These are phyloP conservation scores for Mariannaea sp. DNA, from an alignment of 2,329 filamentous ascomycete genomes.

Conservation along the genomic window DNA sequence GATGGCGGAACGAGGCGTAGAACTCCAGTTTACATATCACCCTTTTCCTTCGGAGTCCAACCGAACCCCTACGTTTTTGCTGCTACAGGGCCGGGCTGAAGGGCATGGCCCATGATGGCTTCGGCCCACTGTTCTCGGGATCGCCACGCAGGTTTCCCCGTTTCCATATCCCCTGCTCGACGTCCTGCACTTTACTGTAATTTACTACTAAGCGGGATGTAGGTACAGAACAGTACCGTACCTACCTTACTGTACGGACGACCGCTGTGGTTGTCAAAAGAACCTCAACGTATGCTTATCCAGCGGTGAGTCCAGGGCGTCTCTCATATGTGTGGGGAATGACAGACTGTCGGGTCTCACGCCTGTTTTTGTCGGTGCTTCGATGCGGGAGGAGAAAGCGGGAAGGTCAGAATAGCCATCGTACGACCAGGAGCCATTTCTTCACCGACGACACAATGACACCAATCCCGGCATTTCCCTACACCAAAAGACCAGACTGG, in stretches of 20 bases:
- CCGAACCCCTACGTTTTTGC: conserved; percentile 6
- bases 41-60: background rate
- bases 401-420: conserved; percentile 11
- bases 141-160: conserved; percentile 9
- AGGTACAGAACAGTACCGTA: no score
- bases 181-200: no score
- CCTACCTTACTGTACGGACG: no score
- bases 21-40: conserved; percentile 3
- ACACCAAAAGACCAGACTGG: background rate
- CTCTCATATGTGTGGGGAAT: conserved; percentile 8
- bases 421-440: conserved; percentile 8
- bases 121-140: conserved; percentile 16
- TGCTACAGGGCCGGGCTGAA: background rate
- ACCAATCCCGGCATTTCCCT: conserved; percentile 7
- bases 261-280: no score
- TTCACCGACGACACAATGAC: conserved; percentile 13
- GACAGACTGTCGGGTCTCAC: conserved; percentile 21
- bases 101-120: background rate
- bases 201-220: no score
- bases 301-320: conserved; percentile 12
- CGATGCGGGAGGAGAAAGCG: background rate
- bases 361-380: background rate
- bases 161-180: conserved; percentile 7
- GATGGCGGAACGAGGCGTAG: conserved; percentile 19
- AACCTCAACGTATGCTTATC: conserved; percentile 1